These are phyloP conservation scores for Arthrinium phaeospermum DNA, from an alignment of 2,329 filamentous ascomycete genomes.

Conservation along the genomic window DNA sequence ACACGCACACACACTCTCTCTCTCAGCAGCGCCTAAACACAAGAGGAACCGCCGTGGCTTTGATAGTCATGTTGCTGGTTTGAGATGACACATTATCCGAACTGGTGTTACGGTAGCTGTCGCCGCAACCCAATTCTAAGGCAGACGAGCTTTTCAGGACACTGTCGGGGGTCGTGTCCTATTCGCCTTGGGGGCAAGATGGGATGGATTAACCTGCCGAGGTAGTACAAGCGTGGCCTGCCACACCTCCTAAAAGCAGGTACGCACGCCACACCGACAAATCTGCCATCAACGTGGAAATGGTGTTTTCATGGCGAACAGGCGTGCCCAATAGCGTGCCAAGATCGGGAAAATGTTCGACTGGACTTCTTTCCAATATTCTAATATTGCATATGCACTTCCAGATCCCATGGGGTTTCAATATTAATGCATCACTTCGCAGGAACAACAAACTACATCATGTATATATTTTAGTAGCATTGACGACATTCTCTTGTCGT, in stretches of 20 bases:
- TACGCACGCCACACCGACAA: slow-evolving; percentile 15
- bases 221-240: slow-evolving; percentile 5
- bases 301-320: not conserved
- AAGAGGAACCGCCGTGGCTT: not conserved
- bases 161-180: not conserved
- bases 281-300: not conserved
- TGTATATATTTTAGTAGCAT: not conserved
- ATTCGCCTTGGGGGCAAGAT: not conserved
- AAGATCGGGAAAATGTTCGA: not conserved
- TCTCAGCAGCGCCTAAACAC: slow-evolving; percentile 2
- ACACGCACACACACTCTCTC: not conserved
- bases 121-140: not conserved
- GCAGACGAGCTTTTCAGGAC: not conserved
- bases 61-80: slow-evolving; percentile 3
- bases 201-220: slow-evolving; percentile 11
- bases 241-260: slow-evolving; percentile 14
- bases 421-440: not conserved
- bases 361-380: not conserved
- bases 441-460: not conserved
- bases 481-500: not conserved
- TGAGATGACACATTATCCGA: slow-evolving; percentile 15
- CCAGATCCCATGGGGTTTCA: not conserved
- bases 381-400: not conserved
- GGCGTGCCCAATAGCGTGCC: not conserved
- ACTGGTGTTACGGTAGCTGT: not conserved